phyloP scores from a whole-genome alignment of 306 rosid species.

The Malus asiatica region DNA sequence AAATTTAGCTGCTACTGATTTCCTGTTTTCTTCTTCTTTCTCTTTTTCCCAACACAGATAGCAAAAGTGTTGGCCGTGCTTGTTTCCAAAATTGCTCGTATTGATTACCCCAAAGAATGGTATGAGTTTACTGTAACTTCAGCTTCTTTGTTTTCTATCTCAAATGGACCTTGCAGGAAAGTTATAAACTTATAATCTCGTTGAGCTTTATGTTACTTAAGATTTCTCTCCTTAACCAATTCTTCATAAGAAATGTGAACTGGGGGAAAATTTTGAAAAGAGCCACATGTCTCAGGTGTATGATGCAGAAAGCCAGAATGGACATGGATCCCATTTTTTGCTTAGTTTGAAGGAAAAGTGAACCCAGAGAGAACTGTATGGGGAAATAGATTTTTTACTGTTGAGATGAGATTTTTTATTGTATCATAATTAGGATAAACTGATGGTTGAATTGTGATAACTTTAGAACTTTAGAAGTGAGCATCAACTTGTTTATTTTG shows the following conservation, averaged over 20 bases:
- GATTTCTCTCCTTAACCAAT: neutral
- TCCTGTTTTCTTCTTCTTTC: neutral
- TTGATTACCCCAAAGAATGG: constrained; percentile 97
- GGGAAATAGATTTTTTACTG: neutral
- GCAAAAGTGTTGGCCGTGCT: constrained; percentile 83
- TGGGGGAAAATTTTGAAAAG: neutral
- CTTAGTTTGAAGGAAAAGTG: neutral
- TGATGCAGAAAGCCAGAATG: neutral
- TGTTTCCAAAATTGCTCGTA: constrained; percentile 85
- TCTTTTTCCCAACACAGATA: constrained; percentile 49
- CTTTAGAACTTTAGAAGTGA: neutral
- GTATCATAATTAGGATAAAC: neutral
- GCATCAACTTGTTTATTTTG: neutral
- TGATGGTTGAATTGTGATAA: neutral
- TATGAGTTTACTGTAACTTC: constrained; percentile 21
- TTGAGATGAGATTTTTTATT: too few species aligned
- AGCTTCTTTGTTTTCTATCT: neutral
- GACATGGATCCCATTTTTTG: neutral
- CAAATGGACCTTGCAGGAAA: neutral
- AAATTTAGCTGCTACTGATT: constrained; percentile 19
- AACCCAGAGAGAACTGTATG: neutral
- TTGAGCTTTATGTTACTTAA: neutral
- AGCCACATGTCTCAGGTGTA: neutral
- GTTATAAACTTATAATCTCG: neutral
- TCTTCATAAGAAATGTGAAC: neutral